phyloP scores from a whole-genome alignment of 768 basidiomycete genomes.

The Termitomyces heimii region DNA sequence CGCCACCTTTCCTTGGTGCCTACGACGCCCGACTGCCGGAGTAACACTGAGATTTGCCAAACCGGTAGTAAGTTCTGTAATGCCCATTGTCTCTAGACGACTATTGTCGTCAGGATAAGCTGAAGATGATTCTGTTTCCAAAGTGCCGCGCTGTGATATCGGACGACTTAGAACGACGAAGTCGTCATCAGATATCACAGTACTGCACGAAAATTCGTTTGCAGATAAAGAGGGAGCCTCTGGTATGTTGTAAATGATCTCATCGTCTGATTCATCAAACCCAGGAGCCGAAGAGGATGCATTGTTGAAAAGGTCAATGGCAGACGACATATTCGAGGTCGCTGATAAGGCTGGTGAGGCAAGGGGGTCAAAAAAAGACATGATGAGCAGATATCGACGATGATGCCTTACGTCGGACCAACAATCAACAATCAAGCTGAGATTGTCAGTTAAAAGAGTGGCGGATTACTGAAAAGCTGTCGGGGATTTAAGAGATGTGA shows the following conservation, averaged over 20 bases:
- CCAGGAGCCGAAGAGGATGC: constrained; percentile 1
- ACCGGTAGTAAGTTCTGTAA: constrained; percentile 7
- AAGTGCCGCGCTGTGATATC: constrained; percentile 2
- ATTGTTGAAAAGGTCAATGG: constrained; percentile 14
- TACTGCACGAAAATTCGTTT: constrained; percentile 17
- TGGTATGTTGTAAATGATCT: constrained; percentile 47
- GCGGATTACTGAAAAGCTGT: not conserved
- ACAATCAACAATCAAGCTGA: not conserved
- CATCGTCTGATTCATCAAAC: constrained; percentile 43
- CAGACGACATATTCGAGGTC: constrained; percentile 17
- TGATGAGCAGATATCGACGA: not conserved
- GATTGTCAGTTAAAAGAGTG: not conserved
- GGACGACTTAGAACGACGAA: constrained; percentile 36
- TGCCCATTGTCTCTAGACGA: constrained; percentile 1
- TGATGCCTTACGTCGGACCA: not conserved
- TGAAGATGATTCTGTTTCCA: constrained; percentile 6
- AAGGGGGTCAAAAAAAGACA: constrained; percentile 8
- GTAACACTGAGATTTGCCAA: constrained; percentile 7
- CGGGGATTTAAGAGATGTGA: not conserved
- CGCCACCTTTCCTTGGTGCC: not conserved
- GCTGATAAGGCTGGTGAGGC: constrained; percentile 18
- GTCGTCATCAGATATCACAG: constrained; percentile 39
- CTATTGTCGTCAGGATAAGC: constrained; percentile 1
- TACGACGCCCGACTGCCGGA: not conserved
- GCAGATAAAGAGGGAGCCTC: constrained; percentile 24